Conservation (phyloP, 768 basidiomycete species). For the Cyclocybe aegerita region DNA sequence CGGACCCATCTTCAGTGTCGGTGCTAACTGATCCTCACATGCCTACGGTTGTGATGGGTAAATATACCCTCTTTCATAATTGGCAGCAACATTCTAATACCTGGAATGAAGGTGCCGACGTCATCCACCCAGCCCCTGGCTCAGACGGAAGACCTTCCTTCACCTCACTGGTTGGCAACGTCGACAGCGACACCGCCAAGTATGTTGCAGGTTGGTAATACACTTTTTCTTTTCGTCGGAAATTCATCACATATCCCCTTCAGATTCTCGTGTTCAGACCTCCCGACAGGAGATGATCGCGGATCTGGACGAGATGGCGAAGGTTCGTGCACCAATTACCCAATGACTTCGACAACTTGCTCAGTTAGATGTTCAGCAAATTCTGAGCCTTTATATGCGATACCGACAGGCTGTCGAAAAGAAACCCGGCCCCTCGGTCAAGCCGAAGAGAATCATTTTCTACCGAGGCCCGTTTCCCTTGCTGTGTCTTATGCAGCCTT, state of each 20-base stretch:
- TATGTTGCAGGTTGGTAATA: conserved; percentile 46
- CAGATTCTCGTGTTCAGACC: conserved; percentile 62
- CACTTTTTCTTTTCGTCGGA: not conserved
- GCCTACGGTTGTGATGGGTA: conserved; percentile 82
- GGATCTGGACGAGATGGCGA: conserved; percentile 64
- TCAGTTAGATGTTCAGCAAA: conserved; percentile 34
- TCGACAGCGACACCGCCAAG: conserved; percentile 75
- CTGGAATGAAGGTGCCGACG: conserved; percentile 62
- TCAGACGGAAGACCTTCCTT: conserved; percentile 80
- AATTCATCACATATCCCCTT: conserved; percentile 14
- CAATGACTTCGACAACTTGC: not conserved
- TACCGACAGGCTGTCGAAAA: conserved; percentile 60
- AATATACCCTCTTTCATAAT: conserved; percentile 7
- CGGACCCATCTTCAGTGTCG: conserved; percentile 64
- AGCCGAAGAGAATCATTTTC: conserved; percentile 74
- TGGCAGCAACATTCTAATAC: not conserved
- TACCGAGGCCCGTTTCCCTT: conserved; percentile 54
- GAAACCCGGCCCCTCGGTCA: conserved; percentile 33
- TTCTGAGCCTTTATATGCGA: conserved; percentile 54
- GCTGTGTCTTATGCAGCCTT: conserved; percentile 2
- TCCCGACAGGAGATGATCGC: conserved; percentile 78
- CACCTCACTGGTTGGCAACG: conserved; percentile 76
- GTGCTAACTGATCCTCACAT: conserved; percentile 67
- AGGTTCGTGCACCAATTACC: conserved; percentile 32
- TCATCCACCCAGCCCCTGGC: conserved; percentile 82